Percentiles rank a stretch among this genome's conserved stretches.
phyloP scores from a whole-genome alignment of 163 green algal genomes.

The Scenedesmus sp. region DNA sequence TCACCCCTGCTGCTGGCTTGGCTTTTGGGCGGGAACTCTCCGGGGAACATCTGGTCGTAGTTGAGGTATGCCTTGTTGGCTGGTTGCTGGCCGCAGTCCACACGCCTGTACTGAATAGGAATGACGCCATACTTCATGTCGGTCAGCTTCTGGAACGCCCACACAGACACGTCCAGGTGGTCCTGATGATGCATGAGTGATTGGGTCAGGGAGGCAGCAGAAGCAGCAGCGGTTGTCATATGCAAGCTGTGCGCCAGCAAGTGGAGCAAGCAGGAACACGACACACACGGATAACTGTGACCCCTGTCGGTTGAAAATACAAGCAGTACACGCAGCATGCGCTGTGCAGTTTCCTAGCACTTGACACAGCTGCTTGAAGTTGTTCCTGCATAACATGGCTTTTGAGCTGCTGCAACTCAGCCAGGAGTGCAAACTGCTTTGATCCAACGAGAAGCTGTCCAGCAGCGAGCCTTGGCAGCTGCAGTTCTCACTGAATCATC shows the following conservation, averaged over 20 bases:
- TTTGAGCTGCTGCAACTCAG: too few relatives aligned
- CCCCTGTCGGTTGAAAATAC: neutral
- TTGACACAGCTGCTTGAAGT: too few relatives aligned
- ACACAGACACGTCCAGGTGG: constrained; percentile 67
- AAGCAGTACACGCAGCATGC: too few relatives aligned
- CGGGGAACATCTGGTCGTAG: constrained; percentile 1
- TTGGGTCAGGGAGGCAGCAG: neutral
- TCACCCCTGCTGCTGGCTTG: neutral
- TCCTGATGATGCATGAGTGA: constrained; percentile 3
- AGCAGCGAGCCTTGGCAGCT: too few relatives aligned
- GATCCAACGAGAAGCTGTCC: too few relatives aligned
- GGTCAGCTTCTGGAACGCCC: constrained; percentile 74
- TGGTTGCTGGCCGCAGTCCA: constrained; percentile 61
- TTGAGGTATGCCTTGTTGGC: neutral
- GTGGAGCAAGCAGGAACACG: neutral
- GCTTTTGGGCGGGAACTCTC: constrained; percentile 6
- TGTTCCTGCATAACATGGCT: too few relatives aligned
- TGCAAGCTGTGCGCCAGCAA: neutral
- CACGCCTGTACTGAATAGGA: constrained; percentile 63
- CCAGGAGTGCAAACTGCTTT: too few relatives aligned
- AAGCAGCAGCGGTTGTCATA: too few relatives aligned
- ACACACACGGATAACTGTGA: neutral
- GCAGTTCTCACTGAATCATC: too few relatives aligned
- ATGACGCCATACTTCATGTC: constrained; percentile 64
- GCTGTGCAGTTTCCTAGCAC: too few relatives aligned